Evolutionary conservation across 2,329 filamentous ascomycete genomes (phyloP), one percentile per base, ranked within the genome.

Genomic region (Verruconis gallopava): DNA sequence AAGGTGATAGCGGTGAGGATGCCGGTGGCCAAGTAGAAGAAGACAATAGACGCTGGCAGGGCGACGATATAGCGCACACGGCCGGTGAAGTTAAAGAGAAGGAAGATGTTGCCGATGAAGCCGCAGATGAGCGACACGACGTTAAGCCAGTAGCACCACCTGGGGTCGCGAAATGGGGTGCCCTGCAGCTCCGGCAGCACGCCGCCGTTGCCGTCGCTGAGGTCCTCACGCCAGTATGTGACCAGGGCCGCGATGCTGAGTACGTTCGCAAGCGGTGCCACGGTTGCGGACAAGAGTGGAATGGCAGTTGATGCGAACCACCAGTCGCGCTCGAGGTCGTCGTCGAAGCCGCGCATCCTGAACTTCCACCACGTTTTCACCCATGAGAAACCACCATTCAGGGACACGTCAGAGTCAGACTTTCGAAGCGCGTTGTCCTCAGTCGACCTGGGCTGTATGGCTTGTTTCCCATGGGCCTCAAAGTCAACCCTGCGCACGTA

Each of bases 211-310:
- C 62, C 53, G 41, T 68, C 65, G 3, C 68, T 60, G 4, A 73
- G 61, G 38, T 66, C 65, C 55, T 79, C 73, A 46, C 83, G 71
- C 88, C 86, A 94, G 17, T 75, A 75, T 20, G 77, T 78, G 1
- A 85, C 83, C n/a, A 94, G 68, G 5, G 86, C 84, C 47, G 82
- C 85, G 45, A 94, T 85, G 44, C 81, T 89, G 60, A 91, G 81
- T 21, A 91, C 78, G 44, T 88, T 93, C 2, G 88, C 88, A 6
- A 93, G 73, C 0, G 88, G 88, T 1, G 85, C 85, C 2, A 91
- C 72, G 0, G 86, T 85, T 22, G 85, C 86, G 2, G 86, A 85
- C 9, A 91, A 71, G 55, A 95, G 75, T 37, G 82, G 83, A 48
- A 88, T 68, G 3, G 65, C 66, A 1, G 66, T 71, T 2, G 66